Evolutionary conservation across 2,329 filamentous ascomycete species (phyloP).

Genomic region (Colletotrichum camelliae): DNA sequence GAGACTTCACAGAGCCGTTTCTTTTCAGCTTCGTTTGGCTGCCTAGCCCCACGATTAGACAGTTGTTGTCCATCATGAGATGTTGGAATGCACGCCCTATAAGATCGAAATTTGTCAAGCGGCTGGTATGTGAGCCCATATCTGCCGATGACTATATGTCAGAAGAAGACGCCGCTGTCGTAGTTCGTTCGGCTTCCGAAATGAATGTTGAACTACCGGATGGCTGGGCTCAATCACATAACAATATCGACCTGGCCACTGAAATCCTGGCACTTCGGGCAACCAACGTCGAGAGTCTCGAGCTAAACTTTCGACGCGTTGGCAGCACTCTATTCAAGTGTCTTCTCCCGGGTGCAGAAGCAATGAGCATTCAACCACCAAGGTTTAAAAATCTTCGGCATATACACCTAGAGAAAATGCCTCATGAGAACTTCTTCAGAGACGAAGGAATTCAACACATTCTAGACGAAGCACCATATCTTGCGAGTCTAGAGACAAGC

Average conservation of each 20-base stretch:
- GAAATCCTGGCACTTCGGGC: neutral
- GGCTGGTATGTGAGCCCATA: neutral
- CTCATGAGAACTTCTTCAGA: neutral
- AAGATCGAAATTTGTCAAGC: neutral
- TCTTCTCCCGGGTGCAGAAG: neutral
- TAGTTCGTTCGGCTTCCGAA: neutral
- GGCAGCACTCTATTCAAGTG: neutral
- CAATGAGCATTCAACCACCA: neutral
- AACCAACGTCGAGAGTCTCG: neutral
- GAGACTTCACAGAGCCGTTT: neutral
- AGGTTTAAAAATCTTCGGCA: neutral
- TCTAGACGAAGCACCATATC: neutral
- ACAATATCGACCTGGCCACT: neutral
- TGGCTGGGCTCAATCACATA: neutral
- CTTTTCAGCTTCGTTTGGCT: neutral
- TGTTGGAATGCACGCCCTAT: neutral
- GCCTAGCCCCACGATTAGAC: neutral
- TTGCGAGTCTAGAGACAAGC: neutral
- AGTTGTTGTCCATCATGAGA: neutral
- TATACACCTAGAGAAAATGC: neutral
- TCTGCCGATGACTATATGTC: neutral
- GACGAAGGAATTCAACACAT: neutral
- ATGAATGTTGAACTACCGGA: neutral
- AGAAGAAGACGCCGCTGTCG: neutral
- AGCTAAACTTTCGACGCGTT: neutral